Evolutionary conservation across 2,329 filamentous ascomycete genomes (phyloP), one percentile per base, ranked within the genome.

Genomic region (Sporothrix protearum): DNA sequence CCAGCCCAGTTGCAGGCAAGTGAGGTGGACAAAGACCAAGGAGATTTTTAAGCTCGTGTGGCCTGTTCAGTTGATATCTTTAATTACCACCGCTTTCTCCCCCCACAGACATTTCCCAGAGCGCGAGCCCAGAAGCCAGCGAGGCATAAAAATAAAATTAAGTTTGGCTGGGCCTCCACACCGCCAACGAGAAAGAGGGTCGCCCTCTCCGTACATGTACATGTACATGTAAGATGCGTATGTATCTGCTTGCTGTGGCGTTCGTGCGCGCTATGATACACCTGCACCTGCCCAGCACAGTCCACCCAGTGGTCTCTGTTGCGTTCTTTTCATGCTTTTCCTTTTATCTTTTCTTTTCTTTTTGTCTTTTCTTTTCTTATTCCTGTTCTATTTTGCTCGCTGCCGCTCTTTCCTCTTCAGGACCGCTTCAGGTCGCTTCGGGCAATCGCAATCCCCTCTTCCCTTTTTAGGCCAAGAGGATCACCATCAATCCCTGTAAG

Each of bases 141-240:
- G 49, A 53, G 49, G 22, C 22, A 53, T 53, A 53, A 53, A 51
- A 68, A 51, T 36, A 68, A 68, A 53, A 68, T 53, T 36, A 68
- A n/a, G 33, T 57, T 68, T 28, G 66, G 66, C 47, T 45, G 63
- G 33, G 63, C 63, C 42, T 67, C 63, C 63, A 51, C 63, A 64
- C 39, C 57, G 36, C 57, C n/a, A 22, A 10, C 22, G 57, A 39
- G 57, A 42, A 42, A 63, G 57, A 63, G 57, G 57, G 57, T 42
- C 57, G 33, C 22, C 36, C n/a, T 63, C 14, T 42, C 57, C 33
- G 33, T 42, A 42, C n/a, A n/a, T n/a, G n/a, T n/a, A n/a, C n/a
- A n/a, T n/a, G n/a, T n/a, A n/a, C n/a, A n/a, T n/a, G n/a, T n/a
- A n/a, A n/a, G n/a, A n/a, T 63, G 4, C 3, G 8, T 36, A 36